Percentiles rank a stretch among this genome's conserved stretches.
Conservation (phyloP, 2,329 filamentous ascomycete genomes). For the Alternaria arbusti region DNA sequence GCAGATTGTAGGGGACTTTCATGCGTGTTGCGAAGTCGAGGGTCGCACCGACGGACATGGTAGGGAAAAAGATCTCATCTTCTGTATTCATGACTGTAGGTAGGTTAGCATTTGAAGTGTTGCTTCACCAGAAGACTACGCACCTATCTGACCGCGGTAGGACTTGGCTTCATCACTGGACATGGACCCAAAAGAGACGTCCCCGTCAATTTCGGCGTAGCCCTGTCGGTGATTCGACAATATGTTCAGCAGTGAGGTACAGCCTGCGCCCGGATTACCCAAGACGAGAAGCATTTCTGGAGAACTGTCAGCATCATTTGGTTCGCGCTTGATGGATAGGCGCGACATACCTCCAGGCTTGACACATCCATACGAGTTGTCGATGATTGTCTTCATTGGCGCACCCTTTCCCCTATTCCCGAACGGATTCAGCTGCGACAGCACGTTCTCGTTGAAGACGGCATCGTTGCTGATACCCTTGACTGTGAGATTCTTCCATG, state of each 20-base stretch:
- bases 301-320: background rate
- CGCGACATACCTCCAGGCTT: conserved; percentile 59
- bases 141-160: conserved; percentile 78
- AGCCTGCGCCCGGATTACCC: conserved; percentile 62
- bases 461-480: conserved; percentile 70
- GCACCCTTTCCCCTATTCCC: conserved; percentile 54
- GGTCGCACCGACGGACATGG: conserved; percentile 84
- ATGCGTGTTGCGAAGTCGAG: conserved; percentile 65
- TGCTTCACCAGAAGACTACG: background rate
- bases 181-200: conserved; percentile 57
- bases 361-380: conserved; percentile 70
- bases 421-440: conserved; percentile 59
- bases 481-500: conserved; percentile 76
- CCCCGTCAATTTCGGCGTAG: conserved; percentile 75
- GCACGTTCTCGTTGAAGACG: conserved; percentile 67
- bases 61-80: conserved; percentile 77
- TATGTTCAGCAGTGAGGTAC: conserved; percentile 70
- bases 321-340: background rate
- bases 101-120: background rate
- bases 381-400: conserved; percentile 64
- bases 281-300: conserved; percentile 72
- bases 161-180: conserved; percentile 73
- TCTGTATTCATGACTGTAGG: conserved; percentile 69
- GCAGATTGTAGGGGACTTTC: conserved; percentile 60
- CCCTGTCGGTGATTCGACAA: conserved; percentile 59